Evolutionary conservation across 2,329 filamentous ascomycete species (phyloP).

Genomic region (Xylariaceae sp.): DNA sequence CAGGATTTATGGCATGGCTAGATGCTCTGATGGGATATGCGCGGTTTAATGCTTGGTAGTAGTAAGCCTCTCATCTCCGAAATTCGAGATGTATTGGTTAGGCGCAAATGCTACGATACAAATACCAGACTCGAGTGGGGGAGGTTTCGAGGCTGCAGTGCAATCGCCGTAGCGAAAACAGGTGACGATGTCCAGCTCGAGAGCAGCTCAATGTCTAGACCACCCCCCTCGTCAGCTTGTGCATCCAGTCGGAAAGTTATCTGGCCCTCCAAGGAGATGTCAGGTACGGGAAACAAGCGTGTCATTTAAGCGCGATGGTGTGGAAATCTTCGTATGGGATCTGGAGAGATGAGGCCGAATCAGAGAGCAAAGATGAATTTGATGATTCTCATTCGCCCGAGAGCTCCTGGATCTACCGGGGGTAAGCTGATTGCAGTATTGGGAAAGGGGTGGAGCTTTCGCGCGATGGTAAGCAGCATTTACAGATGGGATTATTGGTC

Average conservation of each 20-base stretch:
- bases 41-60: too few relatives aligned
- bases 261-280: slow-evolving; percentile 13
- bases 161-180: too few relatives aligned
- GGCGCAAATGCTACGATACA: too few relatives aligned
- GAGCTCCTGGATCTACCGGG: slow-evolving; percentile 20
- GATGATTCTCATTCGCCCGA: slow-evolving; percentile 19
- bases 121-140: too few relatives aligned
- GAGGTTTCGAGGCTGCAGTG: too few relatives aligned
- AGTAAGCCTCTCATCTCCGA: too few relatives aligned
- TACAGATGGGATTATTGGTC: slow-evolving; percentile 8
- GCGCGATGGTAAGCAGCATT: not conserved
- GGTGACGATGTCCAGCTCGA: too few relatives aligned
- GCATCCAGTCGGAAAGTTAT: slow-evolving; percentile 14
- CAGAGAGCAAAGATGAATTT: slow-evolving; percentile 20
- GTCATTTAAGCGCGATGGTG: slow-evolving; percentile 22
- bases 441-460: slow-evolving; percentile 21
- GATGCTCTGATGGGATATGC: too few relatives aligned
- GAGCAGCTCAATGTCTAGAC: too few relatives aligned
- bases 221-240: too few relatives aligned
- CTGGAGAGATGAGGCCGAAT: slow-evolving; percentile 18
- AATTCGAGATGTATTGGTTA: too few relatives aligned
- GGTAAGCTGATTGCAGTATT: slow-evolving; percentile 25
- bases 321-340: slow-evolving; percentile 20
- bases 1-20: too few relatives aligned
- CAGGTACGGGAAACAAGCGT: slow-evolving; percentile 24